Evolutionary conservation across 345 rosid species (phyloP), one percentile per base, ranked within the genome.

Genomic region (Orychophragmus violaceus): DNA sequence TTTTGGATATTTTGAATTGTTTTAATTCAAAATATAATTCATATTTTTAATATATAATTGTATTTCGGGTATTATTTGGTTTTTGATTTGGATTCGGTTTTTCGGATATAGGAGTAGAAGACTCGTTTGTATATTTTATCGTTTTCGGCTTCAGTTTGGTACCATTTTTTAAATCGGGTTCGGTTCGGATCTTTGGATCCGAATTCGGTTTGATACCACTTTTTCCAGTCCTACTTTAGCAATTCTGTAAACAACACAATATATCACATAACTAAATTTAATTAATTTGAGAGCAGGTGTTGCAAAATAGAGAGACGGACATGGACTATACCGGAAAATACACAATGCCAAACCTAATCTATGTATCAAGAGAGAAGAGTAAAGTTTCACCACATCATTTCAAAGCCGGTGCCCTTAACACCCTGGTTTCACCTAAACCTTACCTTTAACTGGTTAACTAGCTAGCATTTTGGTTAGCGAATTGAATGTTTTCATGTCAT

Each of bases 371-470:
- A 55, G 81, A 85, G 68, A 91, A 88, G 72, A 74, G 75, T 76
- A 78, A 52, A 55, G 67, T 68, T 23, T 75, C 76, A 24, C 78
- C 65, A 9, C 96, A 91, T 71, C 72, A 86, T 61, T 91, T 78
- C 68, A 91, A 91, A 75, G 94, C 88, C 8, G 97, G 97, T 45
- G 97, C 97, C 69, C 89, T 91, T 23, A 91, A 91, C 58, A 78
- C 70, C 6, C 54, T 88, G 83, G 92, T 84, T 80, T 41, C 13
- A n/a, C 6, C 55, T 37, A 57, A 36, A 19, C 27, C 59, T 1
- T 5, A 46, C 2, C 4, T 21, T 32, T 22, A 32, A 19, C 10
- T 17, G 18, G 48, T 44, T 25, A 12, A 35, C 12, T 35, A 24
- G 5, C 25, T 33, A 32, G 4, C 18, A 8, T 36, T 27, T 68